Conservation (phyloP, 345 rosid species). For the Corymbia maculata region DNA sequence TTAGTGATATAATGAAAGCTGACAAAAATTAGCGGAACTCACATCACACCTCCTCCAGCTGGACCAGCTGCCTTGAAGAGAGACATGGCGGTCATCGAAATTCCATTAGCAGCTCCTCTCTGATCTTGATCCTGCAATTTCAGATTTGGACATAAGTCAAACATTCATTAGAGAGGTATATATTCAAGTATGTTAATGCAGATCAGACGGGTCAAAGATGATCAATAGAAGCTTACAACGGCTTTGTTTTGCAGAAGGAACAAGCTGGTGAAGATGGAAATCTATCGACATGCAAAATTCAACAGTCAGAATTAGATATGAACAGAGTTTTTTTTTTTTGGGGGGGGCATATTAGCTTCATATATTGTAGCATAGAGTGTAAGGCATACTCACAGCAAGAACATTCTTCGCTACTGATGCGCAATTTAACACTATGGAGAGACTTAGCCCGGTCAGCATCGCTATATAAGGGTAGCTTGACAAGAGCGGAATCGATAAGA, state of each 20-base stretch:
- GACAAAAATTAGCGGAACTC: conserved; percentile 1
- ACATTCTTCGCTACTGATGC: conserved; percentile 61
- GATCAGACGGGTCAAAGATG: not conserved
- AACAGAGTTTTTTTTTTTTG: not conserved
- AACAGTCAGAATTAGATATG: not conserved
- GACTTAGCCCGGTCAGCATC: conserved; percentile 50
- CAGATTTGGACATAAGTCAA: not conserved
- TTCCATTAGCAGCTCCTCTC: conserved; percentile 50
- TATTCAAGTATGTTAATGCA: not conserved
- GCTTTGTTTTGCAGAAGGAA: conserved; percentile 38
- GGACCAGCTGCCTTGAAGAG: conserved; percentile 44
- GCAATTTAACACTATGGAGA: conserved; percentile 32
- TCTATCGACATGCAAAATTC: not conserved
- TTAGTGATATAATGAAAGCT: not conserved
- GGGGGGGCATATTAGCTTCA: not conserved
- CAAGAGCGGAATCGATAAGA: conserved; percentile 34
- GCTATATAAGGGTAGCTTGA: conserved; percentile 55
- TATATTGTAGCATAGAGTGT: not conserved
- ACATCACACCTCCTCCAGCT: conserved; percentile 39
- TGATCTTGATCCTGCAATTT: conserved; percentile 32
- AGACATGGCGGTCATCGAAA: conserved; percentile 32
- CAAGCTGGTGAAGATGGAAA: conserved; percentile 18
- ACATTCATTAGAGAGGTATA: not conserved
- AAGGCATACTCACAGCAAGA: conserved; percentile 23
- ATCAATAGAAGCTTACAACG: conserved; percentile 15